Percentiles rank a stretch among this genome's conserved stretches.
Evolutionary conservation across 2,329 filamentous ascomycete species (phyloP).

Genomic region (Paraphoma chrysanthemicola): DNA sequence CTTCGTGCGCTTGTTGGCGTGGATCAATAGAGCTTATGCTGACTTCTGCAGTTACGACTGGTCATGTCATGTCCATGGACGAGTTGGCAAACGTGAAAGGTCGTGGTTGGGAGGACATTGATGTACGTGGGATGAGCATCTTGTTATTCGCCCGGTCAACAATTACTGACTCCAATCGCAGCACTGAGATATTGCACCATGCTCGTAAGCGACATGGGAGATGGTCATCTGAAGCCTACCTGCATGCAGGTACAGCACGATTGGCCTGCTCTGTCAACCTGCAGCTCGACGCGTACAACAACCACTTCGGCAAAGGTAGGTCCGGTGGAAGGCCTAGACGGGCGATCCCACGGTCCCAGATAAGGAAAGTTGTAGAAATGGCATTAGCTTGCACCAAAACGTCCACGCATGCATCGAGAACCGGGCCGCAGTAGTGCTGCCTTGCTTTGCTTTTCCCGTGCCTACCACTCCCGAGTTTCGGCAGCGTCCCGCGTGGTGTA

Average conservation of each 20-base stretch:
- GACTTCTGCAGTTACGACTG: slow-evolving; percentile 71
- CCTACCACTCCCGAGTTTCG: background rate
- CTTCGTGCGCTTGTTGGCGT: background rate
- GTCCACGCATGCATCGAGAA: background rate
- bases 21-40: slow-evolving; percentile 16
- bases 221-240: slow-evolving; percentile 23
- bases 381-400: background rate
- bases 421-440: background rate
- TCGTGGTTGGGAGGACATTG: slow-evolving; percentile 83
- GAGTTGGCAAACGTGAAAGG: slow-evolving; percentile 87
- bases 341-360: slow-evolving; percentile 7
- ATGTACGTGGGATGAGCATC: slow-evolving; percentile 47
- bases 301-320: slow-evolving; percentile 11
- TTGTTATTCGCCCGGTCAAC: slow-evolving; percentile 9
- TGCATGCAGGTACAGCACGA: slow-evolving; percentile 6
- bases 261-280: slow-evolving; percentile 3
- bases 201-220: slow-evolving; percentile 4
- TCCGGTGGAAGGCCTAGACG: slow-evolving; percentile 2
- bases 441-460: background rate
- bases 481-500: background rate
- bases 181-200: slow-evolving; percentile 33
- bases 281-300: background rate
- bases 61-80: slow-evolving; percentile 85
- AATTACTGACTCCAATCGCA: slow-evolving; percentile 35
- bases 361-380: slow-evolving; percentile 6